Base-by-base conservation (phyloP, 2,329 filamentous ascomycete species). In the Bipolaris victoriae region DNA sequence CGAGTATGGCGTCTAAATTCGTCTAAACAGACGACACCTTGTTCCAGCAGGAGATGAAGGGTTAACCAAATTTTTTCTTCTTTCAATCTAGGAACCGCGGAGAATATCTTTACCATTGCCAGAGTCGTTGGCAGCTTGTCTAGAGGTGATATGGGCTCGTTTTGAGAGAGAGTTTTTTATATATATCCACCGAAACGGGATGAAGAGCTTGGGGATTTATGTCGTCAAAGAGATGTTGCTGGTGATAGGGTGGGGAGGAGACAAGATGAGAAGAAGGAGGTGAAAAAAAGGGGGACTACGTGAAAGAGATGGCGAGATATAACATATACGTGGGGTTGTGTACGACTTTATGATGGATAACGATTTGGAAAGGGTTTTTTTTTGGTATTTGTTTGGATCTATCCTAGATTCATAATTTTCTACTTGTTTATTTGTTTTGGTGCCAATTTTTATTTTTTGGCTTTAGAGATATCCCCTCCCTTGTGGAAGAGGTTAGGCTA, bases 1-100 rank as follows among this genome's bases (percentile, higher is more conserved):
- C 84, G 65, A 80, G 82, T 74, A 79, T 78, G 67, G 67, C 66
- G 50, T 62, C 56, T n/a, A 68, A 68, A 62, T 84, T 85, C 60
- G 77, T 84, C 73, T 85, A 56, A 49, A 2, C 16, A 26, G 6
- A 9, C 5, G 7, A 6, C 16, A 16, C 16, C 16, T 16, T 16
- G 5, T 18, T 16, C 13, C 9, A 37, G 15, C 20, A 49, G 44
- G 49, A 31, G 5, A 13, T 20, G 31, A 43, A 22, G 37, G 49
- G 51, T 46, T 58, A 50, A 60, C 58, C 55, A 24, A 7, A 26
- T 7, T 26, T 26, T 26, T 26, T 26, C 16, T 15, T 49, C 10
- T 40, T 40, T 24, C 29, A 11, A 31, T 45, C 49, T 57, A 60
- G 57, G 57, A 54, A 60, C 57, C 36, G 57, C 55, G 26, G 57